phyloP scores from a whole-genome alignment of 345 rosid species.

The Salix suchowensis region DNA sequence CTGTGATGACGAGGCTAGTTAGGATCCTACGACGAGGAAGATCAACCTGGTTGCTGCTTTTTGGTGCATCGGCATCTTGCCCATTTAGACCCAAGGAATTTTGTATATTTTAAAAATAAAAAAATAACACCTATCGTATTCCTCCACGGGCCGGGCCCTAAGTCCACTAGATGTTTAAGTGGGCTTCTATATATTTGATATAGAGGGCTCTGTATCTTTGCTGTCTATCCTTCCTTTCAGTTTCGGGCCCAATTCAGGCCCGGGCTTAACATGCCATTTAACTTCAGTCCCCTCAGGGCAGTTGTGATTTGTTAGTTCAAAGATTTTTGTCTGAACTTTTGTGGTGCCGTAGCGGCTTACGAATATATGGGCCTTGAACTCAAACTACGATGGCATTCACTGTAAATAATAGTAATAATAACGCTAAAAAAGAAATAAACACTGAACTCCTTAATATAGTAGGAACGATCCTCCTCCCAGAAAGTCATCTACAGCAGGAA shows the following conservation, averaged over 20 bases:
- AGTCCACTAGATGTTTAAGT: too few species aligned
- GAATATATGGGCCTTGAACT: background rate
- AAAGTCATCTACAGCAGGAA: too few species aligned
- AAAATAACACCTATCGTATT: too few species aligned
- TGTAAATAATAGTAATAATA: background rate
- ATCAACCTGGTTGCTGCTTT: background rate
- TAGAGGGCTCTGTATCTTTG: background rate
- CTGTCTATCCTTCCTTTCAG: background rate
- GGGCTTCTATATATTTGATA: too few species aligned
- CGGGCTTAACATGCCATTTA: background rate
- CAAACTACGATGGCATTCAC: background rate
- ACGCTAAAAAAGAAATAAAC: too few species aligned
- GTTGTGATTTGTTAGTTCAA: background rate
- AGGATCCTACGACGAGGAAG: background rate
- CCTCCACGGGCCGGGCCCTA: too few species aligned
- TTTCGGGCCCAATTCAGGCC: background rate
- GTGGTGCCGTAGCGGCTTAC: background rate
- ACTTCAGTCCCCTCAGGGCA: background rate
- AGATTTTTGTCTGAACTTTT: background rate
- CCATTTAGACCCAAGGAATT: background rate
- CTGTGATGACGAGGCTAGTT: background rate
- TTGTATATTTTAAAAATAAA: too few species aligned
- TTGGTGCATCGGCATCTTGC: background rate
- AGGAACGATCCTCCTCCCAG: background rate
- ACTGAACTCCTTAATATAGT: background rate